phyloP scores from a whole-genome alignment of 257 asterid genomes.

The Lycium barbarum region DNA sequence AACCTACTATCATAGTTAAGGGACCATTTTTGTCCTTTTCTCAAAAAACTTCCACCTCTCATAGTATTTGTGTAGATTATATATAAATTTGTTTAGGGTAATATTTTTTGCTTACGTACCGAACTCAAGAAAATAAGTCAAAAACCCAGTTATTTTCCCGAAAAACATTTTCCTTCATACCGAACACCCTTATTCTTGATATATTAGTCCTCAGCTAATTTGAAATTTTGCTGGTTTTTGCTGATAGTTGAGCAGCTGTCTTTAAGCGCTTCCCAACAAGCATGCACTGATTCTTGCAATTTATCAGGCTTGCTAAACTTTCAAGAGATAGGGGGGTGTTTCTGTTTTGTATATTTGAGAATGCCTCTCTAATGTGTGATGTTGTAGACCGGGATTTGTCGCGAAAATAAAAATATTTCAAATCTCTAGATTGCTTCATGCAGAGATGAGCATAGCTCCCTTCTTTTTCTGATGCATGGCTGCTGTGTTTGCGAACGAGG shows the following conservation, averaged over 20 bases:
- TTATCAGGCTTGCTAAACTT: conserved; percentile 22
- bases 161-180: no score
- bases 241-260: conserved; percentile 17
- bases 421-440: not conserved
- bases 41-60: no score
- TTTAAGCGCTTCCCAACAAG: not conserved
- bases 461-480: not conserved
- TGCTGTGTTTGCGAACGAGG: not conserved
- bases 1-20: no score
- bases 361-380: conserved; percentile 22
- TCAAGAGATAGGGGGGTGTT: conserved; percentile 10
- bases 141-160: no score
- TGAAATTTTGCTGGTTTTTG: not conserved
- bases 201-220: not conserved
- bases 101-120: no score
- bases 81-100: no score
- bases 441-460: not conserved
- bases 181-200: not conserved
- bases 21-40: no score
- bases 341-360: conserved; percentile 22
- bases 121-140: no score
- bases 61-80: no score
- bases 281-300: conserved; percentile 18
- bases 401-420: conserved; percentile 2
- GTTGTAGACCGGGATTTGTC: not conserved